Percentiles rank a stretch among this genome's conserved stretches.
These are phyloP conservation scores for Aspergillus piperis DNA, from an alignment of 2,329 filamentous ascomycete species.

Conservation along the genomic window DNA sequence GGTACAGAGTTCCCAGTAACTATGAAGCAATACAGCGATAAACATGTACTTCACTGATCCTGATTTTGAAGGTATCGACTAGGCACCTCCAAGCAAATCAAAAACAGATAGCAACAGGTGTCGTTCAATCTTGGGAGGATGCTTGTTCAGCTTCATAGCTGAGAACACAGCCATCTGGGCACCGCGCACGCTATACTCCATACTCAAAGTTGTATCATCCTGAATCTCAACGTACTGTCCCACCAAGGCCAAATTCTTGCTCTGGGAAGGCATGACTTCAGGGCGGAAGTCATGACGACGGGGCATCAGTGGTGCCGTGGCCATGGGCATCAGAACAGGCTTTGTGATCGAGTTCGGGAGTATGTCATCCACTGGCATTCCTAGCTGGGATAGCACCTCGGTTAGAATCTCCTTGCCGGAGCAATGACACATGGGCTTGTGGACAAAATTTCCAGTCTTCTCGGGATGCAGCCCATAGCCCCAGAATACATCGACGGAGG, in stretches of 20 bases:
- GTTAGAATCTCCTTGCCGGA: slow-evolving; percentile 41
- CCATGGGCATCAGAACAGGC: slow-evolving; percentile 45
- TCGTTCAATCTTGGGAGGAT: slow-evolving; percentile 6
- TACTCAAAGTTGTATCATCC: slow-evolving; percentile 41
- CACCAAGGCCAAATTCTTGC: slow-evolving; percentile 41
- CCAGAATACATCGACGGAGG: slow-evolving; percentile 39
- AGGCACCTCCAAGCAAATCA: not conserved
- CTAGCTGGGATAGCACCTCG: slow-evolving; percentile 41
- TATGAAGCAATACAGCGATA: too few species aligned
- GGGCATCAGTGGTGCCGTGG: slow-evolving; percentile 41
- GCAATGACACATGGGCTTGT: slow-evolving; percentile 44
- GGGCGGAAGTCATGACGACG: slow-evolving; percentile 38
- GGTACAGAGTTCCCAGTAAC: too few species aligned
- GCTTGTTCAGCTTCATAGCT: slow-evolving; percentile 17
- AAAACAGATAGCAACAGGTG: not conserved
- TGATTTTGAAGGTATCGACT: not conserved
- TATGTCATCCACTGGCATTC: slow-evolving; percentile 31
- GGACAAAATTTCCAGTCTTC: slow-evolving; percentile 37
- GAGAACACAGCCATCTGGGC: slow-evolving; percentile 40
- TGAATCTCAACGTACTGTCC: slow-evolving; percentile 47
- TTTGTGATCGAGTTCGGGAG: slow-evolving; percentile 32
- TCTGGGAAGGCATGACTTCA: slow-evolving; percentile 37
- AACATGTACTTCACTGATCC: too few species aligned
- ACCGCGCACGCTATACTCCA: slow-evolving; percentile 41
- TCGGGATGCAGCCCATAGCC: slow-evolving; percentile 42